Evolutionary conservation across 371 early-diverging fungal species (phyloP).

Genomic region (Entomophthora muscae): DNA sequence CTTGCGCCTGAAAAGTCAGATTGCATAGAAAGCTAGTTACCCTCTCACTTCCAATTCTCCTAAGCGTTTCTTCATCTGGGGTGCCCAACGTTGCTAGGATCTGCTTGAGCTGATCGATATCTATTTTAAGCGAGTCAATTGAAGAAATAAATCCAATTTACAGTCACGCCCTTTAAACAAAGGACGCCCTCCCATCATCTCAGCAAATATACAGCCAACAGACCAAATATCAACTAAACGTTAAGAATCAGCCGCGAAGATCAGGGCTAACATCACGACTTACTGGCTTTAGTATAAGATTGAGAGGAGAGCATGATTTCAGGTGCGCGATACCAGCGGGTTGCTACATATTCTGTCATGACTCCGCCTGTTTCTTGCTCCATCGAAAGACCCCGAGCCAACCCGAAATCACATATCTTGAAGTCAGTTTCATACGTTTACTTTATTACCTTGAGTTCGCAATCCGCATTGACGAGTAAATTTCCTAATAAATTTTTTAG

Average conservation of each 20-base stretch:
- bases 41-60: slow-evolving; percentile 62
- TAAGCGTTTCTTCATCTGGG: slow-evolving; percentile 84
- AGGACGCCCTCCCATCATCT: slow-evolving; percentile 78
- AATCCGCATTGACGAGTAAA: slow-evolving; percentile 92
- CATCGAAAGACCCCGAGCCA: slow-evolving; percentile 78
- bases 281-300: slow-evolving; percentile 88
- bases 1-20: slow-evolving; percentile 50
- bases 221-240: slow-evolving; percentile 89
- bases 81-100: slow-evolving; percentile 94
- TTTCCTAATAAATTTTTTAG: slow-evolving; percentile 35
- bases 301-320: slow-evolving; percentile 93
- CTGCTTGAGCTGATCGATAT: slow-evolving; percentile 97
- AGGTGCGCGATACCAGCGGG: slow-evolving; percentile 97
- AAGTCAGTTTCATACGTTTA: too few species aligned
- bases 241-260: not conserved
- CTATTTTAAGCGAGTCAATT: too few species aligned
- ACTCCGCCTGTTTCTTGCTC: slow-evolving; percentile 68
- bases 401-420: slow-evolving; percentile 87
- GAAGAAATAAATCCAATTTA: too few species aligned
- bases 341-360: slow-evolving; percentile 95
- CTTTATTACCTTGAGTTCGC: slow-evolving; percentile 56
- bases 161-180: slow-evolving; percentile 83
- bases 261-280: slow-evolving; percentile 17
- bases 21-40: slow-evolving; percentile 16
- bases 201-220: slow-evolving; percentile 95